Percentiles rank a stretch among this genome's conserved stretches.
phyloP scores from a whole-genome alignment of 768 basidiomycete genomes.

The Leucocoprinus sp. region DNA sequence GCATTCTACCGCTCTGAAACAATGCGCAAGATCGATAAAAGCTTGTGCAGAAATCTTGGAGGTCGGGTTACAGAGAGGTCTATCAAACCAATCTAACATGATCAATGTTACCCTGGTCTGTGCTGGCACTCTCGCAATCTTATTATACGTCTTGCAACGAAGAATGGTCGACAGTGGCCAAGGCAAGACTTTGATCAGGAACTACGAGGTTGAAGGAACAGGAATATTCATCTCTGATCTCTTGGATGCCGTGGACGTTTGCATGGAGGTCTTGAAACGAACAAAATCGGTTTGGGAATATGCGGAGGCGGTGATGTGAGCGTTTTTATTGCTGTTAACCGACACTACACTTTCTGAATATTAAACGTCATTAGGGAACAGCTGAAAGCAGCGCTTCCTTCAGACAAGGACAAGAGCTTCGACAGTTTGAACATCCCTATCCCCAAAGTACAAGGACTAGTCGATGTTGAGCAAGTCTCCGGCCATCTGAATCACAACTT shows the following conservation, averaged over 20 bases:
- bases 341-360: background rate
- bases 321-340: background rate
- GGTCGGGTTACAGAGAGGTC: slow-evolving; percentile 35
- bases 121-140: slow-evolving; percentile 44
- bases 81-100: slow-evolving; percentile 31
- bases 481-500: background rate
- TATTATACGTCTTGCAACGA: slow-evolving; percentile 50
- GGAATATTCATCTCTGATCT: slow-evolving; percentile 18
- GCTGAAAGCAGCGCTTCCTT: slow-evolving; percentile 5
- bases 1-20: background rate
- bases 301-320: slow-evolving; percentile 26
- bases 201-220: slow-evolving; percentile 2
- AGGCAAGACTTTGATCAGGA: slow-evolving; percentile 4
- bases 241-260: slow-evolving; percentile 29
- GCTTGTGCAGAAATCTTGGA: slow-evolving; percentile 55
- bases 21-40: slow-evolving; percentile 32
- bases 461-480: background rate
- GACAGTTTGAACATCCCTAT: slow-evolving; percentile 4
- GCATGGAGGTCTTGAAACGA: slow-evolving; percentile 36
- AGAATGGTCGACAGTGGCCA: slow-evolving; percentile 20
- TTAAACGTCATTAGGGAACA: background rate
- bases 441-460: slow-evolving; percentile 2
- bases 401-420: background rate
- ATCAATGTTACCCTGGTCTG: slow-evolving; percentile 41
- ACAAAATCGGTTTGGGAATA: slow-evolving; percentile 27